Evolutionary conservation across 257 asterid species (phyloP).

Genomic region (Sherardia arvensis): DNA sequence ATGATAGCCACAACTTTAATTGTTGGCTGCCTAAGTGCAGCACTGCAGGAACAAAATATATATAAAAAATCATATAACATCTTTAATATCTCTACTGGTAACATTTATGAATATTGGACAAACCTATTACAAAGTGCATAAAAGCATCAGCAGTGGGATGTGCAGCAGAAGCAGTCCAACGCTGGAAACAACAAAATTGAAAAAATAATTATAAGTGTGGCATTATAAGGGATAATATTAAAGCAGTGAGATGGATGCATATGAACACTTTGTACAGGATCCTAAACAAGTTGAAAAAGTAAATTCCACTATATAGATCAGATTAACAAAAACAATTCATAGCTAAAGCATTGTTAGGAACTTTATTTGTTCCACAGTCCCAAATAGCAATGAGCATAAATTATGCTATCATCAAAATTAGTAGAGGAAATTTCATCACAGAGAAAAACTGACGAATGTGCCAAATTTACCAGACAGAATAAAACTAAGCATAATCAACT

Average conservation of each 20-base stretch:
- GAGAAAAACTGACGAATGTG: background rate
- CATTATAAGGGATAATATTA: too few relatives aligned
- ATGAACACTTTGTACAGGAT: conserved; percentile 1
- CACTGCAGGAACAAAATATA: conserved; percentile 49
- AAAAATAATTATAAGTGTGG: too few relatives aligned
- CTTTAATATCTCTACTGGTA: background rate
- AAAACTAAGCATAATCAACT: conserved; percentile 8
- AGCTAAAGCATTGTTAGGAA: background rate
- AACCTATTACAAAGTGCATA: conserved; percentile 98
- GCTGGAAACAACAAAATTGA: conserved; percentile 34
- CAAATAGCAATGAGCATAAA: background rate
- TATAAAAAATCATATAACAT: too few relatives aligned
- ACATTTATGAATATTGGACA: conserved; percentile 13
- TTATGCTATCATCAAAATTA: too few relatives aligned
- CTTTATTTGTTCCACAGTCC: background rate
- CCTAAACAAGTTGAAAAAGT: background rate
- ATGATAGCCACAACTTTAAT: conserved; percentile 87
- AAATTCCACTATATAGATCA: background rate
- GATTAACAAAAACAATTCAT: background rate
- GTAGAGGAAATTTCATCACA: background rate
- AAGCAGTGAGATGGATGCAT: background rate
- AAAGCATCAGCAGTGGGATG: conserved; percentile 98
- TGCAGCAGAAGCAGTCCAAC: conserved; percentile 86
- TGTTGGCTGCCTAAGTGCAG: conserved; percentile 98
- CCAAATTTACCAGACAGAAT: background rate